These are phyloP conservation scores for Schoenoplectus tabernaemontani DNA, from an alignment of 202 grass and related monocot species.

Conservation along the genomic window DNA sequence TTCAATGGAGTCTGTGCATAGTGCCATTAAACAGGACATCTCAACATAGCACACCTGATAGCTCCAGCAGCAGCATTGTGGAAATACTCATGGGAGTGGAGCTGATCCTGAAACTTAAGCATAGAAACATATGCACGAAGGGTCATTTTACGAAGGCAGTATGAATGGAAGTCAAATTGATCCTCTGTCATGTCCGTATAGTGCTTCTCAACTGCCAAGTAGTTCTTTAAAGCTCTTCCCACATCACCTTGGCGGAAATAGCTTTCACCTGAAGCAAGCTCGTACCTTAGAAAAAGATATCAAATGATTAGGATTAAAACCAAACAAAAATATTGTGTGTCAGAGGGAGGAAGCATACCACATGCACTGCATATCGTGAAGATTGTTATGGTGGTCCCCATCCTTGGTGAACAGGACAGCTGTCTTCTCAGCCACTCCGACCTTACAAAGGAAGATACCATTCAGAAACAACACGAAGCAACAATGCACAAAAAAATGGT, in stretches of 20 bases:
- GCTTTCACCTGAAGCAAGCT: constrained; percentile 97
- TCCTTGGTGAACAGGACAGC: constrained; percentile 99
- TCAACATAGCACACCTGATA: constrained; percentile 52
- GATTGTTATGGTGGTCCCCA: constrained; percentile 98
- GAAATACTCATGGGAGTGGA: constrained; percentile 97
- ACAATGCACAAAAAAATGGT: not conserved
- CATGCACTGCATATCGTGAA: constrained; percentile 99
- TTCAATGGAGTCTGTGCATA: not conserved
- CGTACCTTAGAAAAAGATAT: constrained; percentile 52
- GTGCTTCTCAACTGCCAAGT: constrained; percentile 92
- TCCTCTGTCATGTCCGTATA: constrained; percentile 97
- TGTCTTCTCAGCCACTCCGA: constrained; percentile 84
- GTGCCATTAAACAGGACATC: not conserved
- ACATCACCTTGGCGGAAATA: constrained; percentile 96
- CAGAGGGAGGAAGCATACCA: constrained; percentile 37
- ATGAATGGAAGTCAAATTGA: constrained; percentile 99
- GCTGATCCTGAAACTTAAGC: constrained; percentile 92
- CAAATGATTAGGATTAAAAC: not conserved
- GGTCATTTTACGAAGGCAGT: constrained; percentile 99
- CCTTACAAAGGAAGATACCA: constrained; percentile 37
- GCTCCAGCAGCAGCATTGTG: constrained; percentile 93
- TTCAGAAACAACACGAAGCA: not conserved
- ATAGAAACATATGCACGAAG: constrained; percentile 90
- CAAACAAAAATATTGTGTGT: not conserved
- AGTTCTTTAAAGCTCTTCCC: constrained; percentile 88